Evolutionary conservation across 2,329 filamentous ascomycete species (phyloP), one percentile per base, ranked within the genome.

Genomic region (Colletotrichum tropicale): DNA sequence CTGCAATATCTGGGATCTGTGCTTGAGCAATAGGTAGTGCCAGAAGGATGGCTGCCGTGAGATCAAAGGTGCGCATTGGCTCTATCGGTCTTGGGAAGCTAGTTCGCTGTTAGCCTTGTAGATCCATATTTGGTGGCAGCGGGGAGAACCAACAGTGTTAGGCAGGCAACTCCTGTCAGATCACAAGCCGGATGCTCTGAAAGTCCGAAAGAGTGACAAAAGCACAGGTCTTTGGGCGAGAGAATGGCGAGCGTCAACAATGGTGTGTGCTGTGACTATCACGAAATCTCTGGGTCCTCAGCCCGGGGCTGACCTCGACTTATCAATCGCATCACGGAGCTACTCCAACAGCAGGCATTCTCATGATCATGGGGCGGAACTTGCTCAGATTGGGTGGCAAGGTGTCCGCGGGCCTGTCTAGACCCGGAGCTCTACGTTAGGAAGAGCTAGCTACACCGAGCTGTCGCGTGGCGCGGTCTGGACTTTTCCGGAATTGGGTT

Each of bases 1-100:
- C 85, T 8, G 74, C 76, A 74, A 79, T 76, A 9, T 67, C 3
- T 73, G 78, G 30, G 74, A 58, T 30, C 13, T 69, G 66, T 28
- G 34, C 66, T 28, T 66, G 28, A 18, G 30, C 61, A 9, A 26
- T n/a, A 28, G 36, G 61, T 2, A 66, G 7, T 9, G 61, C 28
- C 13, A 71, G 52, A 6, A 74, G 34, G 6, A 61, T 18, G 16
- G 21, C 12, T 34, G 34, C 43, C 9, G 24, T 34, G 12, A 43
- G 21, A 16, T 32, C n/a, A 13, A 34, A 68, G 18, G 21, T 16
- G 52, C 66, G 66, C 66, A 68, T 68, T 68, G n/a, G 16, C 58
- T 21, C 30, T 15, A 21, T 38, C 36, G 30, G 32, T 64, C 61
- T 64, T 28, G 21, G n/a, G 43, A 8, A 21, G 43, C 43, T 52